Evolutionary conservation across 139 green algal genomes (phyloP), one percentile per base, ranked within the genome.

Genomic region (Asterochloris sp.): DNA sequence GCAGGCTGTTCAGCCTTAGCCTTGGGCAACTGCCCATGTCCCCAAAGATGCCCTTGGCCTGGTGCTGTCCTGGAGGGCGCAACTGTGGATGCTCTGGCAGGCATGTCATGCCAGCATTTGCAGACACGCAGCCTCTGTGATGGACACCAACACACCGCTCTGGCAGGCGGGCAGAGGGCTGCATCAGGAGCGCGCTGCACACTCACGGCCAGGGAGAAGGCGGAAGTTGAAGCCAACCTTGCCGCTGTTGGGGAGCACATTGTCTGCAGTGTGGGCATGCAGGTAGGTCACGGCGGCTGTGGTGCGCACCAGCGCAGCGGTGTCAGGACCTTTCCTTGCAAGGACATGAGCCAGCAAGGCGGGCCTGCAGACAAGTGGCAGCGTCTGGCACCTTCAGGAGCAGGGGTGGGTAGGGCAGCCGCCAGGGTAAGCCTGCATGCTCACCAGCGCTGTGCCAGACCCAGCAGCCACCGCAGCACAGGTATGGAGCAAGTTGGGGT

Each of bases 191-290:
- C 38, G 6, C 38, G 38, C 38, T 54, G 38, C 38, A 54, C 38
- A 54, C 38, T 68, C 67, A 68, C 60, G 62, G 67, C 91, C 89
- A 73, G 91, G 91, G 61, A 95, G 83, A 24, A 86, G 81, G 24
- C 92, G 80, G 80, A 91, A 89, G 83, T 95, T 95, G 71, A 95
- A 74, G 12, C 76, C 80, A 62, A 92, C 83, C 0, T 28, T 81
- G 23, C 74, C 92, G 9, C 28, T 61, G 12, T 78, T 76, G 12
- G 92, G 92, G 61, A 95, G 63, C 24, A 95, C 91, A 76, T 95
- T 95, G 66, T 91, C 85, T 16, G 89, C 91, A 63, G 74, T 83
- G 24, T 82, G 84, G 8, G 88, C 81, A 15, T 62, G 16, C 21
- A 92, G 47, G 24, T 78, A 86, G 74, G 87, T 91, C 28, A 89